phyloP scores from a whole-genome alignment of 2,329 filamentous ascomycete genomes.

The Talaromyces sp. region DNA sequence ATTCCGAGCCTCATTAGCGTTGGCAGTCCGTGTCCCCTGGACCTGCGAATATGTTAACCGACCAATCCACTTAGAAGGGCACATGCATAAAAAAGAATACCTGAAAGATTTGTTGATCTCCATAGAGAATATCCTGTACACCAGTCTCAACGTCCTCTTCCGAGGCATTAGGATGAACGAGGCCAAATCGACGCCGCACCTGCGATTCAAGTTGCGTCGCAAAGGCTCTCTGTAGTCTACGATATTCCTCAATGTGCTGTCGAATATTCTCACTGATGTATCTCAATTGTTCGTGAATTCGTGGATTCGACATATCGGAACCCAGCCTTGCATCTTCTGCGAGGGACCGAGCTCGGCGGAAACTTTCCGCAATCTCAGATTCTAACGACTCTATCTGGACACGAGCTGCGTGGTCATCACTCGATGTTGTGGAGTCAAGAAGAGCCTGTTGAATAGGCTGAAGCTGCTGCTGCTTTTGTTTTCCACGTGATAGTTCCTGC shows the following conservation, averaged over 20 bases:
- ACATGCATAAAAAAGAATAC: neutral
- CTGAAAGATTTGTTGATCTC: conserved; percentile 3
- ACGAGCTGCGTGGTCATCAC: conserved; percentile 10
- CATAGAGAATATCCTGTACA: conserved; percentile 10
- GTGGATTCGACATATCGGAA: conserved; percentile 1
- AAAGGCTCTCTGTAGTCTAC: conserved; percentile 6
- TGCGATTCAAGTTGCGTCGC: conserved; percentile 8
- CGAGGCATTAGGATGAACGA: conserved; percentile 10
- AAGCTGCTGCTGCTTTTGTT: neutral
- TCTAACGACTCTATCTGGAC: conserved; percentile 1
- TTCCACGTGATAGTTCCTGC: neutral
- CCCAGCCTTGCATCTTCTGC: neutral
- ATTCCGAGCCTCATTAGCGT: conserved; percentile 11
- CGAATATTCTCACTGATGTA: conserved; percentile 7
- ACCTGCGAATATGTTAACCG: neutral
- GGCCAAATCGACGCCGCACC: conserved; percentile 14
- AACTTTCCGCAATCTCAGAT: conserved; percentile 4
- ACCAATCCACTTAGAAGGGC: neutral
- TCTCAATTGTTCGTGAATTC: conserved; percentile 5
- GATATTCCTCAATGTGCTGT: conserved; percentile 3
- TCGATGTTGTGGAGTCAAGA: conserved; percentile 9
- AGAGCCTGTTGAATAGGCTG: conserved; percentile 13
- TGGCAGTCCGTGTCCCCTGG: conserved; percentile 9
- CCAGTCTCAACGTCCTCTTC: conserved; percentile 7
- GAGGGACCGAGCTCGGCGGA: neutral